A percentile compares a stretch with the other conserved stretches of the same genome.
These are phyloP conservation scores for Tylopilus felleus DNA, from an alignment of 768 basidiomycete species.

Conservation along the genomic window DNA sequence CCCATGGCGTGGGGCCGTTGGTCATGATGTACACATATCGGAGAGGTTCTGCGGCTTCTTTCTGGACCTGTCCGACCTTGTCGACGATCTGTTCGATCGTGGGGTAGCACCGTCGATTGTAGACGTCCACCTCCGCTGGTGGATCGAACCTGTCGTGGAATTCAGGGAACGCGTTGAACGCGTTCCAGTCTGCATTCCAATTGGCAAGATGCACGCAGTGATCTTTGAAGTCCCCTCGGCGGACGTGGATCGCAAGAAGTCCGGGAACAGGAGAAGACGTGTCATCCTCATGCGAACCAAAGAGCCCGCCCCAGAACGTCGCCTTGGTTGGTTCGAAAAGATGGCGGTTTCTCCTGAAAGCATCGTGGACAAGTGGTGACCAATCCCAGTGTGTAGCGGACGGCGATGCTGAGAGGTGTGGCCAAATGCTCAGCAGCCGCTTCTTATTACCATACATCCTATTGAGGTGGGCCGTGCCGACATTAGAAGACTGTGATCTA, in stretches of 20 bases:
- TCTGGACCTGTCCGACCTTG: conserved; percentile 35
- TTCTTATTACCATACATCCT: conserved; percentile 35
- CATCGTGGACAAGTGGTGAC: conserved; percentile 35
- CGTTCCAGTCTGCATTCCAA: conserved; percentile 37
- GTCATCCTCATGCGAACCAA: not conserved
- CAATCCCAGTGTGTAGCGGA: conserved; percentile 36
- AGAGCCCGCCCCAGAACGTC: not conserved
- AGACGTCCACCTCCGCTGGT: conserved; percentile 28
- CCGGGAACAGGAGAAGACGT: conserved; percentile 31
- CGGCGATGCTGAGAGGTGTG: conserved; percentile 32
- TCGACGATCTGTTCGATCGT: conserved; percentile 40
- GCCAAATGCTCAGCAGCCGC: conserved; percentile 36
- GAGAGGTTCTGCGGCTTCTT: conserved; percentile 25
- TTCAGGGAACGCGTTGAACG: conserved; percentile 44
- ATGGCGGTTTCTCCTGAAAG: conserved; percentile 31
- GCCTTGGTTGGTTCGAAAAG: conserved; percentile 16
- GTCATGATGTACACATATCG: conserved; percentile 46
- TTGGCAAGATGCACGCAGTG: conserved; percentile 43
- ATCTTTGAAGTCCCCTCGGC: conserved; percentile 46
- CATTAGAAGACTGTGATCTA: not conserved
- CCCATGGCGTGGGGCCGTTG: conserved; percentile 43
- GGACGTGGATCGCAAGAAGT: conserved; percentile 49
- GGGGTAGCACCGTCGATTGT: conserved; percentile 42
- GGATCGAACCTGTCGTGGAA: conserved; percentile 37
- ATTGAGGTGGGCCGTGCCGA: not conserved